Base-by-base conservation (phyloP, 768 basidiomycete species). In the Lactarius evosmus region DNA sequence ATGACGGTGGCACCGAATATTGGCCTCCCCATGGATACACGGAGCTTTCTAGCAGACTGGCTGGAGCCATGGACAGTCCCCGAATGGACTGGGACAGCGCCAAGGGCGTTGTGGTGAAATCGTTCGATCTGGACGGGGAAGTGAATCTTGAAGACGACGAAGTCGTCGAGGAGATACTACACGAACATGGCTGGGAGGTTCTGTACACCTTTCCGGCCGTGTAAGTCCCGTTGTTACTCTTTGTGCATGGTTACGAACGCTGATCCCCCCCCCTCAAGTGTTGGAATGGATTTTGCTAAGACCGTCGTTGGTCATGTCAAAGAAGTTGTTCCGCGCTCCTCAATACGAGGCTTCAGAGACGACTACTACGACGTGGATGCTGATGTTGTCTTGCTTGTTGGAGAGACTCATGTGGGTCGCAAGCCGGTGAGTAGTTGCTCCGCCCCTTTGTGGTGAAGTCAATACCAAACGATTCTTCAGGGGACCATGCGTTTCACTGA, bases 201-300 rank as follows among this genome's bases (percentile, higher is more conserved):
- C 58, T 79, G 55, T 74, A 78, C 56, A 79, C 80, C 19, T 82
- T 74, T 38, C 67, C 71, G 9, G 74, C 74, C 66, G 72, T 72
- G 80, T 82, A 61, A 72, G 80, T 75, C n/a, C 6, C 49, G 4
- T 4, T 51, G 16, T 30, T 30, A 11, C 41, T 58, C 55, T 5
- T n/a, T 38, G n/a, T 46, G 19, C 58, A 7, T 27, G 30, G 4
- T 29, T 38, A 17, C 9, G 22, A 29, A 33, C 3, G 12, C 51
- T n/a, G 53, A 5, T 8, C 17, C n/a, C n/a, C n/a, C n/a, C 49
- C 67, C n/a, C 51, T 58, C 56, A 57, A 80, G 79, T 40, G 71
- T 75, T n/a, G 74, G 77, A 16, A 78, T 81, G 78, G 79, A 80
- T 25, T 77, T 67, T 66, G 73, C 78, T 38, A 79, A 80, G 67